Evolutionary conservation across 2,329 filamentous ascomycete genomes (phyloP).

Genomic region (Colletotrichum liaoningense): DNA sequence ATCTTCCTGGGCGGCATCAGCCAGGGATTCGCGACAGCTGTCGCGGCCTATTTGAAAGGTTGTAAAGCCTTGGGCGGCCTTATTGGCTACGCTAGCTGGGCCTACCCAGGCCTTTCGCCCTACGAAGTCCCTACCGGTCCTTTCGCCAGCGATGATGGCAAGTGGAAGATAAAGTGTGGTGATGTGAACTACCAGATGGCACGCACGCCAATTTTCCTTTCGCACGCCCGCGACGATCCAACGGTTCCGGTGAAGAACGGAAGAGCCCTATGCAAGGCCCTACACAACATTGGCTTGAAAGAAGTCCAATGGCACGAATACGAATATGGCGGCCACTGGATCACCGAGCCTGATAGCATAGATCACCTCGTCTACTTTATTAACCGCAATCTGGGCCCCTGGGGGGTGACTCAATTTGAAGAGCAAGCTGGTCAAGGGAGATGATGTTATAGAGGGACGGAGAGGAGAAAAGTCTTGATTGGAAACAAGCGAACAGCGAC

Average conservation of each 20-base stretch:
- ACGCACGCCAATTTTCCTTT: constrained; percentile 41
- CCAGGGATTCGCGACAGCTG: constrained; percentile 44
- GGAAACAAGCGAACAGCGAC: no score
- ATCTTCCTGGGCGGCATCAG: constrained; percentile 47
- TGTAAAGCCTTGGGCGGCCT: constrained; percentile 40
- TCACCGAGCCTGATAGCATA: constrained; percentile 42
- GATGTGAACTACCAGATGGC: no score
- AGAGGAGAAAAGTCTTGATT: background rate
- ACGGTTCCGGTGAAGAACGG: constrained; percentile 43
- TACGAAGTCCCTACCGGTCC: no score
- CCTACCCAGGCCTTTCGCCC: background rate
- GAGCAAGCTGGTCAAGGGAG: no score
- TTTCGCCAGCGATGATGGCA: no score
- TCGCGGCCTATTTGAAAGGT: constrained; percentile 35
- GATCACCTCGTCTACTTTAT: constrained; percentile 40
- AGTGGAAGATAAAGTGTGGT: no score
- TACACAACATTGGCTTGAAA: constrained; percentile 19
- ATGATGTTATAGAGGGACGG: no score
- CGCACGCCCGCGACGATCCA: constrained; percentile 43
- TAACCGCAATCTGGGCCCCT: background rate
- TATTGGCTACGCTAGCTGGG: constrained; percentile 44
- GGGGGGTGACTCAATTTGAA: background rate
- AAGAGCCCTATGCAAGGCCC: constrained; percentile 36
- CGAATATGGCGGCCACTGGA: constrained; percentile 42
- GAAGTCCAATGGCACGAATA: constrained; percentile 44